Evolutionary conservation across 1,284 basidiomycete genomes (phyloP), one percentile per base, ranked within the genome.

Genomic region (Trichosporon coremiiforme): DNA sequence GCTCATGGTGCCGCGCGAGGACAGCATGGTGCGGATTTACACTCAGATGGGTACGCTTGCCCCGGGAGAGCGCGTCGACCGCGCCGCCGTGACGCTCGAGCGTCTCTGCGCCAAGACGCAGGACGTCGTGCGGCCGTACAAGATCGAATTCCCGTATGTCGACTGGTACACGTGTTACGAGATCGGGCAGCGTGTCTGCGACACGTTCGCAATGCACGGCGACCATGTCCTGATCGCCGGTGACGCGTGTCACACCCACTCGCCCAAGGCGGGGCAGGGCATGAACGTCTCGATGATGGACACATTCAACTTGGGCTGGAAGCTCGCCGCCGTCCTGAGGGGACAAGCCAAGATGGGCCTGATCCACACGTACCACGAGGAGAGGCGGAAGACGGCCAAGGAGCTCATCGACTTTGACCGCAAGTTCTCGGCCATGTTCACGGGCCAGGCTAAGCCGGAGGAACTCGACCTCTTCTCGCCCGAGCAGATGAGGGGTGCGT

Each of bases 381-480:
- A 75, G 63, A 64, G 74, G 13, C 71, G 73, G 57, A 68, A 71
- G 47, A 72, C 73, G 12, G 74, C 74, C 9, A 70, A 91, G 79
- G 90, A 93, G 74, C 86, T 95, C 67, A 94, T 94, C 75, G 80
- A 87, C 69, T 93, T 93, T 75, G 93, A 95, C 81, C 89, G 89
- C 79, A 84, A 89, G 74, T 92, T 90, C 77, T 87, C 90, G 1
- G 85, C 87, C 12, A 83, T 94, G 25, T 93, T 93, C 81, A 92
- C 90, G 17, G 89, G 88, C 62, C 92, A 92, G 81, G 89, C 91
- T 8, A 70, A 70, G 66, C 85, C 86, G 36, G 53, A 38, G 33
- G 60, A 60, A 6, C 22, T 55, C 22, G 68, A 62, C 62, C 53
- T 55, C 17, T 33, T 66, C 20, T 88, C 87, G 4, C 84, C 86